Percentiles rank a stretch among this genome's conserved stretches.
Conservation (phyloP, 805 yeast genomes). For the Ogataea parapolymorpha region DNA sequence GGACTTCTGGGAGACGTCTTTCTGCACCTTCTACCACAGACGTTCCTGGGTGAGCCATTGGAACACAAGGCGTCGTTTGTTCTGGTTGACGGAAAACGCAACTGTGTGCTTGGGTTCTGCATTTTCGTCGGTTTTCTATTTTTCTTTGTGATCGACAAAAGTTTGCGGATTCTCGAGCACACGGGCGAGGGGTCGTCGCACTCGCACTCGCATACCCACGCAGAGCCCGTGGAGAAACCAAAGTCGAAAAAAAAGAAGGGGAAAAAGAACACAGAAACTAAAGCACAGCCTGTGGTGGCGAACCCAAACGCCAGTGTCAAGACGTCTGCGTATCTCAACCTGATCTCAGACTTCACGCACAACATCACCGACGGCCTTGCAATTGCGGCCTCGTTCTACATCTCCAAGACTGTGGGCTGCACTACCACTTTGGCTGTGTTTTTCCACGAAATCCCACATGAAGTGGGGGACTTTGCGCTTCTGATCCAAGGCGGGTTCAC, state of each 20-base stretch:
- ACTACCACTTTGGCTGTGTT: constrained; percentile 68
- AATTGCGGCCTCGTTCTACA: constrained; percentile 65
- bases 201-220: constrained; percentile 39
- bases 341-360: constrained; percentile 70
- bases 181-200: constrained; percentile 39
- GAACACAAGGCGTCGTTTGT: constrained; percentile 43
- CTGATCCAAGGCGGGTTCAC: constrained; percentile 67
- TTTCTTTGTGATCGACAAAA: constrained; percentile 63
- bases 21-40: constrained; percentile 67
- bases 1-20: constrained; percentile 75
- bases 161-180: constrained; percentile 48
- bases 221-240: constrained; percentile 17
- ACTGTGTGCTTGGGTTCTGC: constrained; percentile 47
- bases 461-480: constrained; percentile 75
- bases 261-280: constrained; percentile 13
- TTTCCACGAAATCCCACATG: constrained; percentile 79
- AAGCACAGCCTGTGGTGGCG: constrained; percentile 28
- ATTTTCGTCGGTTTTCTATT: constrained; percentile 58
- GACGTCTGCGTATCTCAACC: constrained; percentile 59
- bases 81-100: constrained; percentile 49
- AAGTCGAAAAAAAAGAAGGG: constrained; percentile 14
- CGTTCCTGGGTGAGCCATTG: constrained; percentile 50
- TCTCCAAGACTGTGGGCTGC: constrained; percentile 57
- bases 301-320: constrained; percentile 38
- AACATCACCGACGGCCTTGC: constrained; percentile 79